Evolutionary conservation across 2,329 filamentous ascomycete genomes (phyloP), one percentile per base, ranked within the genome.

Genomic region (Fusarium liriodendri): DNA sequence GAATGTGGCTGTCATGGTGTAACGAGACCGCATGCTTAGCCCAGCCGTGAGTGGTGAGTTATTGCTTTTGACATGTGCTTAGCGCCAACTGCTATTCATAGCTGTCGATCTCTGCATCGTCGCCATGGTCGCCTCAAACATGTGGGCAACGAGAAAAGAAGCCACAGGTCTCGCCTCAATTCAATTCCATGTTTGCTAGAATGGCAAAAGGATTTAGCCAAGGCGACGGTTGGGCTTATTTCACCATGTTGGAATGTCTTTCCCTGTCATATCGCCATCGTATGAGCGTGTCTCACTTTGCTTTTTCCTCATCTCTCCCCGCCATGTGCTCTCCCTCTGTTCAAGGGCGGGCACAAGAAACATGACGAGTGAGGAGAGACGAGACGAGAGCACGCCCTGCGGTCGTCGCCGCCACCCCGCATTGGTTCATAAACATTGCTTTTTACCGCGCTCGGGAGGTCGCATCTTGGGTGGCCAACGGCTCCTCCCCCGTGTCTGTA

Each of bases 71-170:
- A 67, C 50, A 64, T 67, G 69, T 52, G 20, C 54, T 38, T 72
- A 72, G 72, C 69, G 62, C 57, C 65, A 38, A 74, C 62, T 45
- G 22, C 68, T 74, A 72, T 74, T 69, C 68, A 69, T 72, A 74
- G 71, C 35, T 22, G 71, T 66, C 62, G 68, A 72, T 74, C 72
- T 60, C 54, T 38, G 33, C 52, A 52, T 52, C 18, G 18, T 52
- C 47, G 47, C 25, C 16, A 11, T 29, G 47, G 42, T 29, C 58
- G 42, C 22, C 25, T 38, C 45, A 61, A 57, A 61, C 37, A 55
- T 59, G 38, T 25, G 57, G 27, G 40, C 62, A 67, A 59, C 27
- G 54, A 74, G 71, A 57, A 64, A 74, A 69, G 64, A 74, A 74
- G 71, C 42, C 68, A 69, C 57, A 61, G 54, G 70, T 69, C 67